Percentiles rank a stretch among this genome's conserved stretches.
Evolutionary conservation across 805 yeast species (phyloP).

Genomic region (Nakazawaea ishiwadae): DNA sequence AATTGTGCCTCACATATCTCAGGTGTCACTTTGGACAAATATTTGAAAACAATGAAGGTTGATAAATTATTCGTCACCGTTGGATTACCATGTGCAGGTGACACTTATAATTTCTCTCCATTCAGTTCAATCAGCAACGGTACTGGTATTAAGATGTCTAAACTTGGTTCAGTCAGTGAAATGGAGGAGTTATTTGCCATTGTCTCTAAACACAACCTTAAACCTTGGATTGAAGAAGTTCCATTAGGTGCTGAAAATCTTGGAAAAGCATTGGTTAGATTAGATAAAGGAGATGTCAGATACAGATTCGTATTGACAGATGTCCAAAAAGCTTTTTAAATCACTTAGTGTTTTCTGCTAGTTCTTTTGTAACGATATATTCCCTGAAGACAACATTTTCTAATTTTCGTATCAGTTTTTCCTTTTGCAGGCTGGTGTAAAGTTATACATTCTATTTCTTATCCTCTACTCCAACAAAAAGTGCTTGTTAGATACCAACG

Average conservation of each 20-base stretch:
- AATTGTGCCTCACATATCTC: constrained; percentile 42
- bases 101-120: constrained; percentile 28
- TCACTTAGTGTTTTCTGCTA: not conserved
- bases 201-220: constrained; percentile 40
- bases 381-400: no score
- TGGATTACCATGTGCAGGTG: constrained; percentile 29
- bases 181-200: constrained; percentile 42
- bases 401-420: no score
- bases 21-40: constrained; percentile 23
- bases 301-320: constrained; percentile 51
- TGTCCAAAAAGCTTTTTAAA: constrained; percentile 30
- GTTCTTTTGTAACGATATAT: not conserved
- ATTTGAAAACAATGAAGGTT: constrained; percentile 21
- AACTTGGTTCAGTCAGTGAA: constrained; percentile 41
- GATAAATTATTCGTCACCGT: constrained; percentile 32
- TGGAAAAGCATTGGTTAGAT: constrained; percentile 40
- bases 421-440: no score
- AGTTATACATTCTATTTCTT: no score
- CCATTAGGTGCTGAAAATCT: constrained; percentile 41
- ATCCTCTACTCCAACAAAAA: no score
- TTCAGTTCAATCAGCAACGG: constrained; percentile 28
- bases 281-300: constrained; percentile 44
- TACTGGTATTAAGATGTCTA: constrained; percentile 25
- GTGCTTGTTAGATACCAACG: no score
- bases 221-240: constrained; percentile 49